Evolutionary conservation across 306 rosid species (phyloP), one percentile per base, ranked within the genome.

Genomic region (Vachellia collinsii): DNA sequence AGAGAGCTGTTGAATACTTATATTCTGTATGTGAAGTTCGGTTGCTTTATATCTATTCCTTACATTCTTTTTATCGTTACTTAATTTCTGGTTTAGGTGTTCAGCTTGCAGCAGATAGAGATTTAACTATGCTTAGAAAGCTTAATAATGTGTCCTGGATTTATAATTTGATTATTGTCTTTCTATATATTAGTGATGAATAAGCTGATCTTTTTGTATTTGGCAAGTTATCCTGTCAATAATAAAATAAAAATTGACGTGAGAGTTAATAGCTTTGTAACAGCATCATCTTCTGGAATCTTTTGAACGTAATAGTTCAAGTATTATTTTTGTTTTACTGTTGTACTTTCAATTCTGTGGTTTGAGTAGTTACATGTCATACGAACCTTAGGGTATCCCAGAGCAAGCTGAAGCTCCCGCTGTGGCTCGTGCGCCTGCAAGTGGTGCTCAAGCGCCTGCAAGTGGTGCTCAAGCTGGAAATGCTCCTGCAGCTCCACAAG

Each of bases 1-100:
- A 88, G 84, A 92, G 98, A 84, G 97, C 97, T 62, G 89, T 94
- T 81, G 98, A 94, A 81, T 94, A 92, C 86, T 87, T 94, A 41
- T 94, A 94, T 88, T 72, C 97, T 8, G 98, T 94, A 86, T 82
- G 97, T 88, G 79, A 34, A 84, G 41, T 81, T 62, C 42, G 25
- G 74, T 62, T 43, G 36, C 56, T 51, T 39, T 76, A 58, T 54
- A 54, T 22, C 38, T 23, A 54, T 78, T 70, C 77, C 13, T 48
- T 58, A 58, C 63, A 11, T 23, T 38, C 64, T 63, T 58, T 64
- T 23, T 78, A 23, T 64, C 11, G 48, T 53, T 51, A 53, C 9
- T 50, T 16, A 17, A 16, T 53, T 53, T 17, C 41, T 16, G 7
- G 36, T 69, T 69, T 0, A 42, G 22, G 50, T 19, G 25, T n/a